Percentiles rank a stretch among this genome's conserved stretches.
These are phyloP conservation scores for Gnomoniopsis smithogilvyi DNA, from an alignment of 2,329 filamentous ascomycete species.

Conservation along the genomic window DNA sequence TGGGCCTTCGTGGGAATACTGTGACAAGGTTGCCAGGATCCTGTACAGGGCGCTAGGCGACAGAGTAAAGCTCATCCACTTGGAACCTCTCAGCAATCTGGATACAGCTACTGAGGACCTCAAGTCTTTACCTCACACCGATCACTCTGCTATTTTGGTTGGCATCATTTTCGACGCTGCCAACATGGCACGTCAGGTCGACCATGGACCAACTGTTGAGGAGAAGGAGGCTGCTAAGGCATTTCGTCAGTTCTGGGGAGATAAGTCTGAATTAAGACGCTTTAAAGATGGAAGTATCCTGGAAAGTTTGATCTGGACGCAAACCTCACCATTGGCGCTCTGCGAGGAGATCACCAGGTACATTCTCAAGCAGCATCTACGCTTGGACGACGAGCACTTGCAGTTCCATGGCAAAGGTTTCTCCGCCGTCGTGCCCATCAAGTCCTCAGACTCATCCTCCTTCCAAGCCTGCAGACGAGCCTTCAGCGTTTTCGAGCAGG, in stretches of 20 bases:
- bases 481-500: constrained; percentile 70
- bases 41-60: constrained; percentile 72
- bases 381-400: constrained; percentile 52
- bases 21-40: constrained; percentile 58
- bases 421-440: constrained; percentile 43
- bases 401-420: constrained; percentile 49
- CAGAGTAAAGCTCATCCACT: constrained; percentile 65
- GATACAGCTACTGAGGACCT: constrained; percentile 43
- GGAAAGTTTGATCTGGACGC: constrained; percentile 85
- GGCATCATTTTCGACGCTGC: constrained; percentile 70
- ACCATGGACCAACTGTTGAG: constrained; percentile 84
- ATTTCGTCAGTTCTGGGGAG: constrained; percentile 93
- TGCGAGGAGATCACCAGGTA: constrained; percentile 78
- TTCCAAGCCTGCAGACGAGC: constrained; percentile 70
- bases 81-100: constrained; percentile 27
- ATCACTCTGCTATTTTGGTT: constrained; percentile 44
- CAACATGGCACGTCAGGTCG: constrained; percentile 72
- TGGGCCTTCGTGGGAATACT: constrained; percentile 42
- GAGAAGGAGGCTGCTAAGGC: constrained; percentile 75
- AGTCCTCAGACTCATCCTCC: constrained; percentile 46
- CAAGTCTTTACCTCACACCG: constrained; percentile 32
- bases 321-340: constrained; percentile 60
- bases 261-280: constrained; percentile 85
- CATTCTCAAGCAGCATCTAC: constrained; percentile 67
- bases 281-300: constrained; percentile 95